A percentile compares a stretch with the other conserved stretches of the same genome.
Conservation (phyloP, 345 rosid species). For the Psidium friedrichsthalianum region DNA sequence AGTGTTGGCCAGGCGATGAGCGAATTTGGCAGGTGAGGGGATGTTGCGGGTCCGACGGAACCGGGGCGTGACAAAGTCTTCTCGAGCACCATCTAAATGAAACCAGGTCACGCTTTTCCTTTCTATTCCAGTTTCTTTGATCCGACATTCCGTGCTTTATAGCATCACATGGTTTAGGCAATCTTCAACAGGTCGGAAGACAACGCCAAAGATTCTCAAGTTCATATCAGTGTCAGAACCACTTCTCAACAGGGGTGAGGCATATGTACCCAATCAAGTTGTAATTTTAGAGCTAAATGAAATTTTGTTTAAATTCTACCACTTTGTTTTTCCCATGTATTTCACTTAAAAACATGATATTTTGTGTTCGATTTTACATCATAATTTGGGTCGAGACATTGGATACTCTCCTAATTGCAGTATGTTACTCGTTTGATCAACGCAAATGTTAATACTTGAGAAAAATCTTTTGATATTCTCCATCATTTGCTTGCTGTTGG, state of each 20-base stretch:
- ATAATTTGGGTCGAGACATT: not conserved
- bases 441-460: rapidly evolving
- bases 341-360: not conserved
- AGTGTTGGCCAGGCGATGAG: too few species aligned
- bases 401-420: not conserved
- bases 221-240: not conserved
- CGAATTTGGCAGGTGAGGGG: too few species aligned
- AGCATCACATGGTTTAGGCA: not conserved
- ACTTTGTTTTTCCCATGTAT: too few species aligned
- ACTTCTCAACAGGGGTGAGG: not conserved
- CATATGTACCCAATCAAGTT: not conserved
- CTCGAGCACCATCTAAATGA: not conserved
- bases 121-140: not conserved
- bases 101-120: not conserved
- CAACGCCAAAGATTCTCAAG: conserved; percentile 7
- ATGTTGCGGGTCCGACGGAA: too few species aligned
- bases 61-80: too few species aligned
- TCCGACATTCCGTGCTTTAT: not conserved
- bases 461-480: not conserved
- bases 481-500: not conserved
- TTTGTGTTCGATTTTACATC: not conserved
- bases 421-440: not conserved
- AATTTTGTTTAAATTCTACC: too few species aligned
- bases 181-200: conserved; percentile 20
- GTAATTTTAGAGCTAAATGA: not conserved